These are phyloP conservation scores for Penicillium parvum DNA, from an alignment of 495 filamentous ascomycete species.

Conservation along the genomic window DNA sequence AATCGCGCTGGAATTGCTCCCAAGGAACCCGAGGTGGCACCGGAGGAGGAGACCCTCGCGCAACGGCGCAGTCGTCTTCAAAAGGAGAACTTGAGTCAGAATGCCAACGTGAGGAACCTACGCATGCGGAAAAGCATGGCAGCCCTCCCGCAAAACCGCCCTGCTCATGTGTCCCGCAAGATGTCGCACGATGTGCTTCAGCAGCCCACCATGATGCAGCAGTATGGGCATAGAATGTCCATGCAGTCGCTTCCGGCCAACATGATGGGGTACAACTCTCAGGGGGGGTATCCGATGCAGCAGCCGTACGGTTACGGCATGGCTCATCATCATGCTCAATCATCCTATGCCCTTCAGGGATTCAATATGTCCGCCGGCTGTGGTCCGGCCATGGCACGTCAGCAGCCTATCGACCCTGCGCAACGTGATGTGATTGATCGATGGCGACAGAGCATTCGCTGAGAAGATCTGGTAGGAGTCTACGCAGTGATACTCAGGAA, in stretches of 20 bases:
- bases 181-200: constrained; percentile 26
- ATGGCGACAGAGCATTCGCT: constrained; percentile 76
- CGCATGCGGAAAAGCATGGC: constrained; percentile 60
- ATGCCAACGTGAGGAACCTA: constrained; percentile 28
- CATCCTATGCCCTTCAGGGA: constrained; percentile 31
- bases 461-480: too few relatives aligned
- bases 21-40: not conserved
- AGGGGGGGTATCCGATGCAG: constrained; percentile 16
- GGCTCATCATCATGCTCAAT: constrained; percentile 22
- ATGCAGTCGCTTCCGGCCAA: constrained; percentile 30
- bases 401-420: constrained; percentile 42
- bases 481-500: too few relatives aligned
- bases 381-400: constrained; percentile 28
- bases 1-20: constrained; percentile 34
- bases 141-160: constrained; percentile 60
- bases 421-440: constrained; percentile 81
- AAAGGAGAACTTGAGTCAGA: constrained; percentile 51
- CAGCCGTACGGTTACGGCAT: constrained; percentile 27
- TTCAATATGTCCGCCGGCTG: constrained; percentile 31
- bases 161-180: constrained; percentile 30
- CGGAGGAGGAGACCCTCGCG: constrained; percentile 80
- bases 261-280: constrained; percentile 14
- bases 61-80: constrained; percentile 80
- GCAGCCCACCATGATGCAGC: constrained; percentile 9
- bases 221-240: constrained; percentile 27